Evolutionary conservation across 495 filamentous ascomycete genomes (phyloP).

Genomic region (Bacidia gigantensis): DNA sequence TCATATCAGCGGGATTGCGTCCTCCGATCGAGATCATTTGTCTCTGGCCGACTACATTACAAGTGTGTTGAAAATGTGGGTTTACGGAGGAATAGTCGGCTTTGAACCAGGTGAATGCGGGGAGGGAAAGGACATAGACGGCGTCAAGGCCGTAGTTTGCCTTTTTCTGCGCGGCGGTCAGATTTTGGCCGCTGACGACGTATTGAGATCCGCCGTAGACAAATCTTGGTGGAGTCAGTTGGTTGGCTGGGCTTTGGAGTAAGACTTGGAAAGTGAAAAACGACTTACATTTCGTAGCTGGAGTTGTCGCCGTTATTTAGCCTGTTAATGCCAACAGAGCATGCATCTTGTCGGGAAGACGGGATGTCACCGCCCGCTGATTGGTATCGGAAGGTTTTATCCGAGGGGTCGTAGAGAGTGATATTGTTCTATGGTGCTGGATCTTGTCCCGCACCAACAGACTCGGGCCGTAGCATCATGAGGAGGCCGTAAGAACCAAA

Average conservation of each 20-base stretch:
- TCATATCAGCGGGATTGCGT: neutral
- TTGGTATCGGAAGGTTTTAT: neutral
- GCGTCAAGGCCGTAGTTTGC: slow-evolving; percentile 14
- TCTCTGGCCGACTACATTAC: slow-evolving; percentile 9
- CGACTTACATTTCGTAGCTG: slow-evolving; percentile 2
- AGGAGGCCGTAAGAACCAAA: neutral
- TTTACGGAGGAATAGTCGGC: slow-evolving; percentile 5
- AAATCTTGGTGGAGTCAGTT: neutral
- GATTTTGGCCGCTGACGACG: neutral
- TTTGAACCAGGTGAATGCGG: slow-evolving; percentile 30
- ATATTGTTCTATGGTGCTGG: neutral
- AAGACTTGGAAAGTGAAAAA: neutral
- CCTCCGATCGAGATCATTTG: slow-evolving; percentile 11
- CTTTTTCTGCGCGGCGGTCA: neutral
- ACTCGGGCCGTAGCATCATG: neutral
- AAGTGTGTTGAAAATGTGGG: slow-evolving; percentile 5
- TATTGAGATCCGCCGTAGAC: neutral
- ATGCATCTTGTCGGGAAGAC: neutral
- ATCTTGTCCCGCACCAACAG: neutral
- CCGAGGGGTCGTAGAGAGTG: slow-evolving; percentile 4
- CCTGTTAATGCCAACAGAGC: neutral
- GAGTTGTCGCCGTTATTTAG: neutral
- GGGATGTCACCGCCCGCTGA: neutral
- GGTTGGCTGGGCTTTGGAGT: neutral
- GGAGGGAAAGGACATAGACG: slow-evolving; percentile 31